Conservation (phyloP, 2,329 filamentous ascomycete species). For the Aspergillus felis region DNA sequence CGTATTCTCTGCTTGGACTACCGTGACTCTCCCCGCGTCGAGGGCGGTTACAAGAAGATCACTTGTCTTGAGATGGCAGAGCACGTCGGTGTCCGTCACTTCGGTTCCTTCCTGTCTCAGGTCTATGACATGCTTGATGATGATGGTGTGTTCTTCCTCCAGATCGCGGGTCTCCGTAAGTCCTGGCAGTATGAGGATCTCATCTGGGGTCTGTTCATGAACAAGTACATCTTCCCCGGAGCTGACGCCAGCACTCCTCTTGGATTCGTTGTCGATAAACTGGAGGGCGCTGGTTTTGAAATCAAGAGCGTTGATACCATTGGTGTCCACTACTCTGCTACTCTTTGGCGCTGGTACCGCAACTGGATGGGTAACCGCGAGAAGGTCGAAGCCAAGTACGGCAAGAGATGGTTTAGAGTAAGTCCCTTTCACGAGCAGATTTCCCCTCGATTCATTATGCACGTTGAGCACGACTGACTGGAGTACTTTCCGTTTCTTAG, state of each 20-base stretch:
- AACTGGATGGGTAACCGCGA: conserved; percentile 96
- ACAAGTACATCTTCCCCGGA: conserved; percentile 98
- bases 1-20: conserved; percentile 95
- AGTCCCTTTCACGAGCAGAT: conserved; percentile 34
- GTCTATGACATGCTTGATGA: conserved; percentile 95
- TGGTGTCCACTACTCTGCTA: conserved; percentile 94
- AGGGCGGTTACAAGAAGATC: conserved; percentile 85
- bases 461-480: neutral
- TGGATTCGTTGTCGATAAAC: conserved; percentile 76
- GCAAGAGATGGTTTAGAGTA: conserved; percentile 90
- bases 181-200: conserved; percentile 97
- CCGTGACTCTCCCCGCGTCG: conserved; percentile 80
- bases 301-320: conserved; percentile 89
- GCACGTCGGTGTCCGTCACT: conserved; percentile 92
- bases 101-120: conserved; percentile 75
- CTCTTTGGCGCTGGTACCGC: conserved; percentile 96
- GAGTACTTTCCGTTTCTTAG: conserved; percentile 35
- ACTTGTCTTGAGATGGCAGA: conserved; percentile 98
- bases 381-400: conserved; percentile 93
- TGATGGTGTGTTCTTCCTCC: conserved; percentile 92
- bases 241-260: conserved; percentile 93
- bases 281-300: conserved; percentile 86
- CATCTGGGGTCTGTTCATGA: conserved; percentile 98
- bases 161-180: conserved; percentile 91
- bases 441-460: neutral